Evolutionary conservation across 768 basidiomycete species (phyloP), one percentile per base, ranked within the genome.

Genomic region (Trametes villosa): DNA sequence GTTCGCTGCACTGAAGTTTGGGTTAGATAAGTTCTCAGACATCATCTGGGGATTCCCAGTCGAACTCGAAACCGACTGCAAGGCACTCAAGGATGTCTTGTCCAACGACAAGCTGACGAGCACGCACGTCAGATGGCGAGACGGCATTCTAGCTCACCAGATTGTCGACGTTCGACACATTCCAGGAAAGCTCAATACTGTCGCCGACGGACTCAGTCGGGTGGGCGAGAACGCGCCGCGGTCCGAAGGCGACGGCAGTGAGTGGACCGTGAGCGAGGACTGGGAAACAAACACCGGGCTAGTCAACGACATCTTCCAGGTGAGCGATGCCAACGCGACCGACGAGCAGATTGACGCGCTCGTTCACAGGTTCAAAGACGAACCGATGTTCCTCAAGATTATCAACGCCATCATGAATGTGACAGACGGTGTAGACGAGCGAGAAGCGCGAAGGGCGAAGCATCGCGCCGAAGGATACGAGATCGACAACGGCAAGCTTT

Each of bases 61-160:
- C 0, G 70, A 76, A 40, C 45, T 78, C n/a, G 70, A 74, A 51
- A 78, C 75, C 0, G 77, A 78, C 62, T 77, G 76, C 59, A 68
- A 74, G 33, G 76, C 76, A 1, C 65, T 78, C 1, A 47, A 70
- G 4, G 74, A 77, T 48, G 41, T 71, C 1, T 62, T 79, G 0
- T 4, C 66, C 2, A 74, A 59, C 59, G 65, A 67, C 48, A 71
- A 67, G 12, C 63, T 74, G 12, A 72, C 57, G 30, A 61, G 70
- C 1, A 70, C 72, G 15, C 74, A 77, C 56, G 71, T 72, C 9
- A 59, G 72, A 1, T 78, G 76, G 77, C 46, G 68, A 13, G 76
- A 79, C 41, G 67, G 73, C 1, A 64, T 79, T 0, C 33, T 76
- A 0, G 64, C 59, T 0, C 58, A 75, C 58, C 38, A 68, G 20